Evolutionary conservation across 768 basidiomycete species (phyloP), one percentile per base, ranked within the genome.

Genomic region (Tricholoma flavovirens): DNA sequence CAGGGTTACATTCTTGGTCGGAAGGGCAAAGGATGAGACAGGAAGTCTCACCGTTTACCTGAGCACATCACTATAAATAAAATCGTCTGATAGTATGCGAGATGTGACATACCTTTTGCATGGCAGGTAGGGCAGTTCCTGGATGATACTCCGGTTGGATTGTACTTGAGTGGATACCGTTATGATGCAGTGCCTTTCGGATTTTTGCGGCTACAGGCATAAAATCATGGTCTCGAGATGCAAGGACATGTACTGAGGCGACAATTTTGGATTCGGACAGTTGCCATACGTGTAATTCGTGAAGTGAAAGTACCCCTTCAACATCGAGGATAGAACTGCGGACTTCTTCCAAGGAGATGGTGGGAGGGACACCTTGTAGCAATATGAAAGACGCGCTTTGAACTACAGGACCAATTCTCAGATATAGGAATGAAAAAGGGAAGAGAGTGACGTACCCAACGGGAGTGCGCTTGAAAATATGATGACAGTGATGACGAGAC

Each of bases 241-340:
- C 84, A 62, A 90, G 82, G 49, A 99, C 92, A 71, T 99, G 97
- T 22, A 99, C 96, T 1, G 91, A 95, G 9, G 95, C 95, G 42
- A 99, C 88, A 54, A 94, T 84, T 68, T 97, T 98, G 55, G 82
- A 84, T 72, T 99, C 97, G 9, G 93, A 95, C 49, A 99, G 81
- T 65, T 96, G 93, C 97, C 97, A 99, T 53, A 98, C 84, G 71
- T 99, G 97, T 24, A 99, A 79, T 67, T 98, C 93, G 64, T 98
- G 97, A 26, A 98, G 63, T 21, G 89, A 90, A 52, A 86, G 72
- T 24, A 95, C 97, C 49, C 97, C 96, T 3, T 88, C 80, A 22
- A 98, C 89, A 3, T 74, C 75, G 12, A 89, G 76, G 55, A 99
- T 96, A 4, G 88, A 84, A n/a, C 76, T 71, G 46, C 88, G 84